Evolutionary conservation across 345 rosid species (phyloP), one percentile per base, ranked within the genome.

Genomic region (Nephelium lappaceum): DNA sequence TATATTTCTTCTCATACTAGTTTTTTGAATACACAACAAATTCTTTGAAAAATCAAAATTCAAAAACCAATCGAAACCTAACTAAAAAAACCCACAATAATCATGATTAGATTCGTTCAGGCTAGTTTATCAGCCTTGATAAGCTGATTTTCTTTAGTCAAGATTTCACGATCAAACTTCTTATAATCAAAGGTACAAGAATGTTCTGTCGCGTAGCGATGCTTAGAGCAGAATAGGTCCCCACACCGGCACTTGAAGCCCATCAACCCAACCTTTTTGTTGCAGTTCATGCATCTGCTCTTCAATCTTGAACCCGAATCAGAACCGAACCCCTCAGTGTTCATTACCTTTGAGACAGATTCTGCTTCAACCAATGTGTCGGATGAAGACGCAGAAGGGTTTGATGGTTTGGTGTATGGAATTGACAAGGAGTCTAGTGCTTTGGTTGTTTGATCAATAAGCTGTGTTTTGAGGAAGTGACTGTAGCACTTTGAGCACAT

Each of bases 191-290:
- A 78, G 1, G 69, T 23, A 60, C 91, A 86, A 15, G 81, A 57
- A 60, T 88, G 90, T 11, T 85, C 83, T 15, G 81, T 53, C 0
- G 88, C 73, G 66, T 83, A 78, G 0, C 88, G 80, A 41, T 86
- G 89, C 5, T 27, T 25, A 10, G 79, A 83, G 0, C 89, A 86
- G 19, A 78, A 79, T 51, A 71, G 27, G 0, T 80, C 39, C 15
- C 86, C 92, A 12, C 92, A 84, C 0, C 78, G 72, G 68, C 80
- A 84, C 0, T 23, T 51, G 18, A 84, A 81, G 5, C 84, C 84
- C 3, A 45, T 15, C 25, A 75, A 31, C 0, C 86, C 84, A 39
- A 80, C 69, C 36, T 65, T 83, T 74, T 74, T 80, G 38, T 47
- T 47, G 79, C 83, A 80, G 12, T 42, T 21, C 4, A 67, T 49